Base-by-base conservation (phyloP, 78 protist genomes). In the Dictyostelium capitatum region DNA sequence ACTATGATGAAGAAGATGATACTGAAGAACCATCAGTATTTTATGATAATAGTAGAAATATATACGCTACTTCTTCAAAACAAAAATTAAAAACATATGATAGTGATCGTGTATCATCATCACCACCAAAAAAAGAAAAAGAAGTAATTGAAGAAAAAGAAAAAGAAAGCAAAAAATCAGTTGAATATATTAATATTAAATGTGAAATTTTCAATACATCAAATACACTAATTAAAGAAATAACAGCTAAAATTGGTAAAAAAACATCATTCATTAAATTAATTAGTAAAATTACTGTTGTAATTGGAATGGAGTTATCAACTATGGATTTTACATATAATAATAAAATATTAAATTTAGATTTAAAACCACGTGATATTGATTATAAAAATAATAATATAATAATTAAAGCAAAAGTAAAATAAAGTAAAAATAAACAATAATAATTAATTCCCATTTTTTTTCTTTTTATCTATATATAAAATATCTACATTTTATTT, bases 161-260 rank as follows among this genome's bases (percentile, higher is more conserved):
- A 1, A 59, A 59, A 9, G 25, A 59, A 9, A 7, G 25, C 9
- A 23, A 59, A 23, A 8, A 59, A 23, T 2, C 15, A 20, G 14
- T 59, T 10, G 69, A 59, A 59, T 59, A 59, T 59, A 59, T 59
- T 23, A 59, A 59, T 59, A 59, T 59, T 23, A 59, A 59, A 59
- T 59, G n/a, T 25, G 69, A 59, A 23, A 59, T 59, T n/a, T 59
- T 59, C 25, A 59, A 59, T 59, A 23, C 30, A 23, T 59, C 69
- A 59, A 59, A 59, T 59, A 59, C 9, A n/a, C n/a, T 59, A 23
- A 23, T 25, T n/a, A 59, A 59, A 59, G 69, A 59, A 23, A 19
- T 59, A 23, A 59, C n/a, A 59, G 32, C 25, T 23, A 59, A 59
- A 59, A 59, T 59, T 30, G 11, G 69, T 20, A 20, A 59, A 30